Percentiles rank a stretch among this genome's conserved stretches.
Conservation (phyloP, 176 grass and related monocot genomes). For the Otatea glauca region DNA sequence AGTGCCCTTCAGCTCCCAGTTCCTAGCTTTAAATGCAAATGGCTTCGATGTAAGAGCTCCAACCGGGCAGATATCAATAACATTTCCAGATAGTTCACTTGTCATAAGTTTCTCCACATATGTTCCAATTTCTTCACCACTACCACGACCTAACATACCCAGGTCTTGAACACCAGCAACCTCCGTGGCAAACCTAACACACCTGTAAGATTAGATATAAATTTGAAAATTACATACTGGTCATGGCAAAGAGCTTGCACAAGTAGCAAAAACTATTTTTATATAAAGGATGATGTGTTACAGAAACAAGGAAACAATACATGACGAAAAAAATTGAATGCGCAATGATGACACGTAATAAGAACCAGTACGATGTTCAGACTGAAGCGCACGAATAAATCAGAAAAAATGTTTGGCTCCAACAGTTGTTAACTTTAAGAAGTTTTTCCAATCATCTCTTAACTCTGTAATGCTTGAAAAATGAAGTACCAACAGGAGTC, state of each 20-base stretch:
- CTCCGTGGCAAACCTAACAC: constrained; percentile 94
- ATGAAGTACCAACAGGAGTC: not conserved
- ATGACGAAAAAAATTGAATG: not conserved
- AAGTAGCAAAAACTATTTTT: not conserved
- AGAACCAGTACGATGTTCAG: not conserved
- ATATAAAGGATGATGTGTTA: not conserved
- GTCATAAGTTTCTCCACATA: constrained; percentile 98
- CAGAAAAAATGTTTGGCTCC: not conserved
- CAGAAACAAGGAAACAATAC: not conserved
- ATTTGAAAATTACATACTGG: constrained; percentile 15
- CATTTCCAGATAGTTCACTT: constrained; percentile 98
- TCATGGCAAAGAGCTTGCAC: not conserved
- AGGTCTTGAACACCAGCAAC: constrained; percentile 98
- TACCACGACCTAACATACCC: constrained; percentile 94
- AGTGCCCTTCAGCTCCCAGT: constrained; percentile 93
- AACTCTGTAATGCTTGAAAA: not conserved
- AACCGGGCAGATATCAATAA: constrained; percentile 99
- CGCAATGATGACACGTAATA: not conserved
- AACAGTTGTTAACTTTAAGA: not conserved
- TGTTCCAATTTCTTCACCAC: constrained; percentile 99
- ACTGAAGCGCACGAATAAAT: not conserved
- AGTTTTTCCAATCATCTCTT: not conserved
- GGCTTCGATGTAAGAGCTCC: constrained; percentile 98
- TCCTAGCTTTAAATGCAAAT: constrained; percentile 98
- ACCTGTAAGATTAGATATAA: constrained; percentile 52